These are phyloP conservation scores for Laguncularia racemosa DNA, from an alignment of 345 rosid genomes.

Conservation along the genomic window DNA sequence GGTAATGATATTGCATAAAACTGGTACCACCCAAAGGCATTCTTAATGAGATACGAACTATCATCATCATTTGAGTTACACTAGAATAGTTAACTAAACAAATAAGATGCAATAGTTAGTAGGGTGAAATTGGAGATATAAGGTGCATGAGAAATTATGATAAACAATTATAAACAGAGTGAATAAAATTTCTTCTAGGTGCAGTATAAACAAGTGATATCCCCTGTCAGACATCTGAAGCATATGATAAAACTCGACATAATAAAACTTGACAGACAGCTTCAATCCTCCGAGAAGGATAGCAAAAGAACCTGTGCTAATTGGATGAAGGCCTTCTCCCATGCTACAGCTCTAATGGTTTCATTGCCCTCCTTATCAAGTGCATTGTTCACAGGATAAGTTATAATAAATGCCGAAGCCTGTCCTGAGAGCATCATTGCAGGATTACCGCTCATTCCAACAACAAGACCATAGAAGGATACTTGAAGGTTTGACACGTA, in stretches of 20 bases:
- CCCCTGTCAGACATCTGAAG: no score
- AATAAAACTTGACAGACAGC: no score
- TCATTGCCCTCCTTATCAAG: conserved; percentile 55
- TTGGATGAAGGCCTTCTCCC: conserved; percentile 96
- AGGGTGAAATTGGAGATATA: neutral
- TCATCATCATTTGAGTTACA: no score
- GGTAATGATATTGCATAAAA: no score
- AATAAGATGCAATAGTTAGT: neutral
- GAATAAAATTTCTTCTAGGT: neutral
- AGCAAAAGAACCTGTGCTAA: conserved; percentile 60
- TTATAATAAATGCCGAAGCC: conserved; percentile 92
- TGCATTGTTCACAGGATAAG: conserved; percentile 89
- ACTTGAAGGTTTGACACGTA: conserved; percentile 19
- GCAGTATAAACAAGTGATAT: neutral
- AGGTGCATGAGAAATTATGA: neutral
- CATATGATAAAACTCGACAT: no score
- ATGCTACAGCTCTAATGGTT: conserved; percentile 67
- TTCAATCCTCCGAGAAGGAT: neutral
- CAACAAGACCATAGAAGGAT: conserved; percentile 4
- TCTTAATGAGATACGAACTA: no score
- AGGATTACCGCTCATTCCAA: conserved; percentile 14
- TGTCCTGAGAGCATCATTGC: conserved; percentile 30
- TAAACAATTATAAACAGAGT: neutral
- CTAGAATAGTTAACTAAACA: no score
- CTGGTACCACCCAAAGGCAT: no score